These are phyloP conservation scores for Linanthus parryae DNA, from an alignment of 148 eudicot genomes.

Conservation along the genomic window DNA sequence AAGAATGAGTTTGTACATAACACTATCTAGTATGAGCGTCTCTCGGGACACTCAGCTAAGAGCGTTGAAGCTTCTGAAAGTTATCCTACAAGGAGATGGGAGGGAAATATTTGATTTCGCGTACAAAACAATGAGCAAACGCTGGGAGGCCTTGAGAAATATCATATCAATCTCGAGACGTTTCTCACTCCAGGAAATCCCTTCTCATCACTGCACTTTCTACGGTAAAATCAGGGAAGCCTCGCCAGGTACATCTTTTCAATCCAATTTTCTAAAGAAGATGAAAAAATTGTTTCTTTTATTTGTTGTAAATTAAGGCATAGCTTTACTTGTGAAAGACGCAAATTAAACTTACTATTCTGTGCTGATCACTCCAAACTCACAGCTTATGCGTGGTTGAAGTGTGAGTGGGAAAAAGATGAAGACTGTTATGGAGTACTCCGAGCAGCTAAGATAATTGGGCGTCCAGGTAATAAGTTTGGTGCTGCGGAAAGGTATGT, in stretches of 20 bases:
- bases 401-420: too few species aligned
- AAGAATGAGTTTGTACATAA: constrained; percentile 35
- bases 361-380: too few species aligned
- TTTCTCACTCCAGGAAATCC: constrained; percentile 44
- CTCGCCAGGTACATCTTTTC: constrained; percentile 91
- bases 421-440: too few species aligned
- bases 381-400: too few species aligned
- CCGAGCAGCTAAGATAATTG: too few species aligned
- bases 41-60: constrained; percentile 65
- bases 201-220: constrained; percentile 50
- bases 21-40: constrained; percentile 23
- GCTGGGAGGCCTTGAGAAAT: constrained; percentile 37
- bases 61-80: constrained; percentile 52
- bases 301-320: too few species aligned
- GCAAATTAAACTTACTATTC: too few species aligned
- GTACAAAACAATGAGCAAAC: constrained; percentile 32
- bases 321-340: too few species aligned
- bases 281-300: too few species aligned
- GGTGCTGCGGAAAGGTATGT: too few species aligned
- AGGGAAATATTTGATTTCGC: constrained; percentile 43
- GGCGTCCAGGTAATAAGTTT: too few species aligned
- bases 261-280: too few species aligned
- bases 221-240: constrained; percentile 37
- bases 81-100: constrained; percentile 37
- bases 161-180: constrained; percentile 38